Evolutionary conservation across 345 rosid genomes (phyloP), one percentile per base, ranked within the genome.

Genomic region (Hibiscus tridactylites): DNA sequence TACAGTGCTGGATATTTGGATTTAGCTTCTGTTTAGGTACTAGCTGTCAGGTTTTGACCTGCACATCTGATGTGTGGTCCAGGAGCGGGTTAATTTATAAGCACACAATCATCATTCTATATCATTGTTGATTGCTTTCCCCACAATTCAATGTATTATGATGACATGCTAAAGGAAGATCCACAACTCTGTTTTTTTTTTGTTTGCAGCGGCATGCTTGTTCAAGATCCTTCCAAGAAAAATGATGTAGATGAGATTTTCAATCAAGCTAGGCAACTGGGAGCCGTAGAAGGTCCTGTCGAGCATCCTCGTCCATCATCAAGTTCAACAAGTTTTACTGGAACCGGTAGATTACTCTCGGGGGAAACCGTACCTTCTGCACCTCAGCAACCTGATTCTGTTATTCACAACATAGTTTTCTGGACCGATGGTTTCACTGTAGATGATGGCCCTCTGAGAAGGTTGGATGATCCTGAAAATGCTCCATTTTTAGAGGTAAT

Each of bases 361-460:
- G 97, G 98, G 28, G 97, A 93, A 77, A 82, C 80, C 42, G 79
- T 85, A n/a, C 95, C 88, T 29, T 70, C 93, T 24, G 86, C 93
- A 72, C 88, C 91, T 75, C 90, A 85, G 78, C 96, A 82, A 73
- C 97, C 98, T 11, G 93, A 90, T 71, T 72, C 88, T 76, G 83
- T 86, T 35, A 53, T 85, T 71, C 97, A 94, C 77, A 88, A 85
- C 77, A 90, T 94, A 65, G 79, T 88, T 70, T 94, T 94, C 80
- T 91, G 98, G 98, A 77, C 85, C 59, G 85, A 91, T 46, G 98
- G 98, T 71, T 94, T 94, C 83, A 87, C 97, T 26, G 91, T 94
- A 52, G 82, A 91, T 74, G 96, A 85, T 77, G 98, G 98, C 37
- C 91, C 97, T 52, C 73, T 91, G 71, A 87, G 98, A 85, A 87